These are phyloP conservation scores for Gnetum montanum DNA, from an alignment of 75 land plant species.

Conservation along the genomic window DNA sequence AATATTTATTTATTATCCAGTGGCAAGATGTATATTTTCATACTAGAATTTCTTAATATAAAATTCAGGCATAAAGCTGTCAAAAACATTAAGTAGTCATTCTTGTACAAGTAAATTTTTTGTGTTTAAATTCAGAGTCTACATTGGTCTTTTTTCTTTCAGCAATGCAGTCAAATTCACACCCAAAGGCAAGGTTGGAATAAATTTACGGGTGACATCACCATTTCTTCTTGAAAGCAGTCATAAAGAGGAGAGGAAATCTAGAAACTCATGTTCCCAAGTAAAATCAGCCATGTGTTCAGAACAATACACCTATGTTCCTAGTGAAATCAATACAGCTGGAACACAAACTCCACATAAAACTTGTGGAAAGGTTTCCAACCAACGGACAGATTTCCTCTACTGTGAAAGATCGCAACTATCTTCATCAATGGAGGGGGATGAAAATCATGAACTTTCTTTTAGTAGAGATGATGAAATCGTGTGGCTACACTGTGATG, in stretches of 20 bases:
- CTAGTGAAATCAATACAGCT: not conserved
- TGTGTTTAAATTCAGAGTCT: too few species aligned
- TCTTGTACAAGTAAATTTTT: too few species aligned
- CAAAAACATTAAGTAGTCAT: too few species aligned
- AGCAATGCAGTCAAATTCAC: slow-evolving; percentile 92
- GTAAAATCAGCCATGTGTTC: not conserved
- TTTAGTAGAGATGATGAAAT: slow-evolving; percentile 10
- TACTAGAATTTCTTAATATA: too few species aligned
- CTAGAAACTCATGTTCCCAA: not conserved
- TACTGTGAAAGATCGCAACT: too few species aligned
- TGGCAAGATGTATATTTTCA: too few species aligned
- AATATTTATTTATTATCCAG: too few species aligned
- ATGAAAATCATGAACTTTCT: slow-evolving; percentile 11
- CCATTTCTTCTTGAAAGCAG: slow-evolving; percentile 7
- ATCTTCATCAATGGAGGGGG: not conserved
- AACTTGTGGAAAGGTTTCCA: slow-evolving; percentile 1
- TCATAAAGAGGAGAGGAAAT: slow-evolving; percentile 1
- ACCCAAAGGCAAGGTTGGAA: slow-evolving; percentile 70
- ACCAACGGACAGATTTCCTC: slow-evolving; percentile 4
- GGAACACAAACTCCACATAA: slow-evolving; percentile 1
- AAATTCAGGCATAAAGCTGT: too few species aligned
- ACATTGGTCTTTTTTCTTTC: slow-evolving; percentile 12
- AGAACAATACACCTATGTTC: not conserved
- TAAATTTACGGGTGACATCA: slow-evolving; percentile 41
- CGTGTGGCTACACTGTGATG: slow-evolving; percentile 70